Base-by-base conservation (phyloP, 306 rosid species). In the Begonia masoniana region DNA sequence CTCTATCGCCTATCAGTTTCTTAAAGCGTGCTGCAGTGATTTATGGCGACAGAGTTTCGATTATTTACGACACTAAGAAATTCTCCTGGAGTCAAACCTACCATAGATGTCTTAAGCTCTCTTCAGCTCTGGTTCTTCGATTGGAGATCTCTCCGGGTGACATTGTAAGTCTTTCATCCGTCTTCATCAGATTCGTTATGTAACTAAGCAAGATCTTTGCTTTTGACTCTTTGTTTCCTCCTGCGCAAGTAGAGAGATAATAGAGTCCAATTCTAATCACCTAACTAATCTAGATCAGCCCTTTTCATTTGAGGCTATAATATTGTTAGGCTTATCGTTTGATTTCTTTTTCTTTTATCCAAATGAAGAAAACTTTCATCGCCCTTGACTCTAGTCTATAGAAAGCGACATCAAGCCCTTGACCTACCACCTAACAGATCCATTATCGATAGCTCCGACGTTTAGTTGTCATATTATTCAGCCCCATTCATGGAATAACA, bases 31-130 rank as follows among this genome's bases (percentile, higher is more conserved):
- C 97, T 15, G 74, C 88, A 6, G 35, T 9, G n/a, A 41, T 62
- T 10, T 50, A 67, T 46, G 82, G 77, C 12, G 77, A 75, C 4
- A 57, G 67, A 8, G 15, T 61, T 23, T 79, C 93, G 23, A 10
- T 84, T 41, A 35, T 84, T 50, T 76, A 75, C 47, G 74, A 63
- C 13, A 15, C 26, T 14, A 36, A 62, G 10, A 47, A 56, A 12
- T 81, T 74, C 57, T 64, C 84, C 3, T 88, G 95, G 95, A 56
- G 48, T 47, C 15, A 89, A 57, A 89, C 89, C 51, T 65, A 76
- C 46, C 48, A 51, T 42, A 65, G 94, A 67, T 89, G 85, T 52
- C 15, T 70, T 31, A 64, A 67, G 4, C 67, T 82, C 45, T 84
- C 97, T 61, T 76, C 89, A 12, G 47, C 88, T 72, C 51, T 89